phyloP scores from a whole-genome alignment of 116 monocot species.

The Zostera marina region DNA sequence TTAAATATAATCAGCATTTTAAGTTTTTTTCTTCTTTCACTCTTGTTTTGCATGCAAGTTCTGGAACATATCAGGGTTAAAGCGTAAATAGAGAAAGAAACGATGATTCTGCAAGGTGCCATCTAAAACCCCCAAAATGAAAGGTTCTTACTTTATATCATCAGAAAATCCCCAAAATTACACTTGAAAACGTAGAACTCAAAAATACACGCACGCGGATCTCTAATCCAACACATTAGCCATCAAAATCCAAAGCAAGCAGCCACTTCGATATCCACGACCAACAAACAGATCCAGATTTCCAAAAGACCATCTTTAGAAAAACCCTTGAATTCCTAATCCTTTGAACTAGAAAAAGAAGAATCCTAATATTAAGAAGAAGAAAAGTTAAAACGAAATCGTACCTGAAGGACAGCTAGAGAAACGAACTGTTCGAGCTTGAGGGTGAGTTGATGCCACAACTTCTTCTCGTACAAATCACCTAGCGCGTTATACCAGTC shows the following conservation, averaged over 20 bases:
- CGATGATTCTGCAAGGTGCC: too few relatives aligned
- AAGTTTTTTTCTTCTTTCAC: too few relatives aligned
- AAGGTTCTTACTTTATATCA: too few relatives aligned
- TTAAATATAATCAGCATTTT: too few relatives aligned
- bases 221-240: neutral
- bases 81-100: too few relatives aligned
- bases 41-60: too few relatives aligned
- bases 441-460: constrained; percentile 91
- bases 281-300: neutral
- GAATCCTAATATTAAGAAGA: neutral
- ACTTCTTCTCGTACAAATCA: constrained; percentile 77
- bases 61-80: too few relatives aligned
- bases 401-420: constrained; percentile 65
- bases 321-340: neutral
- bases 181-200: neutral
- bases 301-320: neutral
- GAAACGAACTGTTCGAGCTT: constrained; percentile 92
- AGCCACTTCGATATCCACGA: neutral
- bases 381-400: neutral
- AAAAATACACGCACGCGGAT: neutral
- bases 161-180: too few relatives aligned
- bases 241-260: neutral
- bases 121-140: too few relatives aligned
- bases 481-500: constrained; percentile 72
- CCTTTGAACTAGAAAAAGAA: neutral